Base-by-base conservation (phyloP, 371 early-diverging fungal species). In the Mucor mucedo region DNA sequence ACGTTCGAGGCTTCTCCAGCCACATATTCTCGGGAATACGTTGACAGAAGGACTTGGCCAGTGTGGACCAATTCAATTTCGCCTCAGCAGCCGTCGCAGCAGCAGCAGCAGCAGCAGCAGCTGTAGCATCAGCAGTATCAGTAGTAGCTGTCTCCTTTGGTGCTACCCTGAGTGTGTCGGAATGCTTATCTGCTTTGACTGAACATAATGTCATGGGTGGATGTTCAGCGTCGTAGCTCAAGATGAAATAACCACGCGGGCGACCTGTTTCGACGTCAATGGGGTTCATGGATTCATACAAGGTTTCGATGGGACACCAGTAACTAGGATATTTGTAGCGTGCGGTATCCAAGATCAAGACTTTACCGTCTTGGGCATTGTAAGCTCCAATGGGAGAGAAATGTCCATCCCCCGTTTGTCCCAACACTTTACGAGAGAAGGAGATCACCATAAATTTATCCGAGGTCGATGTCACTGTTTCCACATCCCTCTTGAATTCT, bases 381-480 rank as follows among this genome's bases (percentile, higher is more conserved):
- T 88, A 90, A 0, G 87, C 90, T 11, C 88, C 90, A 58, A 91
- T 87, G 0, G 90, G 90, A 16, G 88, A 79, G 58, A 92, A 93
- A 62, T 93, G 94, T 1, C 94, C 94, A 68, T 94, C 95, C 13
- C 97, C 97, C 1, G 97, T 97, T 70, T 95, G 95, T 10, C 87
- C 86, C n/a, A 97, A 78, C 0, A 84, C 71, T 39, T 84, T 83
- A 32, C 97, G 86, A 2, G 90, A 88, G 62, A 93, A 97, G 0
- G 93, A 92, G 39, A 94, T 84, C 0, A 97, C 93, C 90, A 95
- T 93, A 52, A 92, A 94, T 52, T 85, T 79, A 53, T 93, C 91
- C 35, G 87, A 83, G 9, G 87, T 76, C 38, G 84, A 81, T 21
- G 89, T 86, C 2, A 90, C 89, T 42, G 69, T 62, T 53, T 85